Percentiles rank a stretch among this genome's conserved stretches.
Conservation (phyloP, 164 flowering plant species). For the Cinnamomum chago region DNA sequence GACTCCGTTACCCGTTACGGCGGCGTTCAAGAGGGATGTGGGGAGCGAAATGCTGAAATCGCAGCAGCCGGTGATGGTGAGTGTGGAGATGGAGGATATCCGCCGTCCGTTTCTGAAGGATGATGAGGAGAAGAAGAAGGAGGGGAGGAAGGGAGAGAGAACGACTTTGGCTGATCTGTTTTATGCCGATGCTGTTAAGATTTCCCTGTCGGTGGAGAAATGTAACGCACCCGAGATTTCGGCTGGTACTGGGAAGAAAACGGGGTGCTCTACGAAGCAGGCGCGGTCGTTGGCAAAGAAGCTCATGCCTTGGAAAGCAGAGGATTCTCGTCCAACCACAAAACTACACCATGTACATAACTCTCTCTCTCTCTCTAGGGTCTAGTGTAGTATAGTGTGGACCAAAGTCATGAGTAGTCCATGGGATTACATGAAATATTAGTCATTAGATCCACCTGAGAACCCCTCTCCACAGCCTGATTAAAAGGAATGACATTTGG, state of each 20-base stretch:
- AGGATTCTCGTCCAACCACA: conserved; percentile 40
- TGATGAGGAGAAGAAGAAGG: conserved; percentile 9
- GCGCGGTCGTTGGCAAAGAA: conserved; percentile 42
- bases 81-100: conserved; percentile 10
- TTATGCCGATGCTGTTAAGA: conserved; percentile 26
- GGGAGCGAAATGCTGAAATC: neutral
- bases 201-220: neutral
- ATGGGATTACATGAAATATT: too few species aligned
- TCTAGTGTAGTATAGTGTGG: too few species aligned
- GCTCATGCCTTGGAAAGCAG: conserved; percentile 29
- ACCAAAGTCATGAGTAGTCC: too few species aligned
- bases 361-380: too few species aligned
- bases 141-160: conserved; percentile 23
- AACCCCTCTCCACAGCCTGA: too few species aligned
- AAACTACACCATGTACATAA: conserved; percentile 42
- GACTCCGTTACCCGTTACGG: conserved; percentile 27
- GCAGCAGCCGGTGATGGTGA: neutral
- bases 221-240: neutral
- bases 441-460: too few species aligned
- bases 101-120: conserved; percentile 13
- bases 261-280: conserved; percentile 14
- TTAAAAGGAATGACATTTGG: too few species aligned
- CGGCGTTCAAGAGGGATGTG: conserved; percentile 18
- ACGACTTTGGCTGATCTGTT: conserved; percentile 65
- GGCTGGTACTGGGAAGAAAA: conserved; percentile 14